Evolutionary conservation across 2,329 filamentous ascomycete species (phyloP).

Genomic region (Botryotinia calthae): DNA sequence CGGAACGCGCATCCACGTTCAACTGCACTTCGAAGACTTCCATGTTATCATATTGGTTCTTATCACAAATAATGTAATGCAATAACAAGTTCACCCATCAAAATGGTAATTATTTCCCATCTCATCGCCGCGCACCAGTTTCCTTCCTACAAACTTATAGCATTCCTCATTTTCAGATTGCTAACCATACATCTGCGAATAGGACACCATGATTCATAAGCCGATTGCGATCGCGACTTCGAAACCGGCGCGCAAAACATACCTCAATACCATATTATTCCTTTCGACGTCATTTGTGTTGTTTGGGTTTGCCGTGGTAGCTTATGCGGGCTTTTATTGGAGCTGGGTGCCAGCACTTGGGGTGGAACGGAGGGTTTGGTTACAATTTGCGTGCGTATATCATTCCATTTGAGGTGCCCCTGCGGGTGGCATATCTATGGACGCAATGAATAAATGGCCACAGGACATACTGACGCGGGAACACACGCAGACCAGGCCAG

Average conservation of each 20-base stretch:
- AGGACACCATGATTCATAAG: slow-evolving; percentile 51
- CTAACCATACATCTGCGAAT: slow-evolving; percentile 4
- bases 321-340: slow-evolving; percentile 67
- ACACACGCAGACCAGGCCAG: slow-evolving; percentile 40
- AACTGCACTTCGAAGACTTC: background rate
- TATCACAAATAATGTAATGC: background rate
- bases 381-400: slow-evolving; percentile 58
- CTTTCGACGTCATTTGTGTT: slow-evolving; percentile 50
- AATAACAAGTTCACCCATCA: background rate
- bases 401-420: background rate
- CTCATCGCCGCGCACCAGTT: background rate
- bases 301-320: slow-evolving; percentile 55
- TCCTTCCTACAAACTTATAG: background rate
- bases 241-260: slow-evolving; percentile 60
- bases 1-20: background rate
- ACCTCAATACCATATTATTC: slow-evolving; percentile 52
- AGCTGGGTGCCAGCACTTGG: slow-evolving; percentile 66
- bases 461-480: background rate
- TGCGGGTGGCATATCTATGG: background rate
- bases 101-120: background rate
- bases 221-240: slow-evolving; percentile 57
- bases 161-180: background rate
- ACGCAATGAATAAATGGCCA: background rate
- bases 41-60: background rate
- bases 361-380: slow-evolving; percentile 58